These are phyloP conservation scores for Saccharomycopsis sp. DNA, from an alignment of 805 yeast species.

Conservation along the genomic window DNA sequence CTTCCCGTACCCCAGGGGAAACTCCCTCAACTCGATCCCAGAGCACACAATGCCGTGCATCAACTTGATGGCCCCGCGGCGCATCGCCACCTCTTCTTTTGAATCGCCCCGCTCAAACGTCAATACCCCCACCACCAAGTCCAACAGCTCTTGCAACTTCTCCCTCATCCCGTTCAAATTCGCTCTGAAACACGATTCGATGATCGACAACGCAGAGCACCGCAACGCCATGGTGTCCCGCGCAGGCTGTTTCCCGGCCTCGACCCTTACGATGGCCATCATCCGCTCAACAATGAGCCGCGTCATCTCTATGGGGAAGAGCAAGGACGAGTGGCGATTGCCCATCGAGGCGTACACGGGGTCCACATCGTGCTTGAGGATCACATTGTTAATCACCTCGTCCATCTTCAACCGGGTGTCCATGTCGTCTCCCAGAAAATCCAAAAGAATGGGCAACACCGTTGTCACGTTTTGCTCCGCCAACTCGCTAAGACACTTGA, in stretches of 20 bases:
- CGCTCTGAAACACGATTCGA: constrained; percentile 60
- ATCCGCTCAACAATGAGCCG: constrained; percentile 36
- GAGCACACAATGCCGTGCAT: constrained; percentile 49
- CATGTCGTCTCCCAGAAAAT: constrained; percentile 33
- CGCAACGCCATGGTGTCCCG: constrained; percentile 50
- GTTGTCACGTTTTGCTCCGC: constrained; percentile 35
- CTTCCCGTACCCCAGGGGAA: constrained; percentile 40
- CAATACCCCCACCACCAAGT: constrained; percentile 70
- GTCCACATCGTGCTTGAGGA: constrained; percentile 11
- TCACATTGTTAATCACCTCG: constrained; percentile 46
- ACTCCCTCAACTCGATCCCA: constrained; percentile 35
- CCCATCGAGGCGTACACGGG: constrained; percentile 7
- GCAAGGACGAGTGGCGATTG: constrained; percentile 8
- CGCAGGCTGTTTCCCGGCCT: constrained; percentile 2
- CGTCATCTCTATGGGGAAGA: constrained; percentile 37
- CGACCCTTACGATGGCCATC: constrained; percentile 33
- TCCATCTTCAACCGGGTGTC: constrained; percentile 76
- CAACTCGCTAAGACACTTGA: constrained; percentile 64
- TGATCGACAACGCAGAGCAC: constrained; percentile 78
- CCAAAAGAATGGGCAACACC: constrained; percentile 32
- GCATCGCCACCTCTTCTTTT: constrained; percentile 41
- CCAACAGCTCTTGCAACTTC: constrained; percentile 50
- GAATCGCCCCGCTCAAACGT: constrained; percentile 42
- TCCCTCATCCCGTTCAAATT: constrained; percentile 46
- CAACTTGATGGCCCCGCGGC: constrained; percentile 68